Percentiles rank a stretch among this genome's conserved stretches.
Conservation (phyloP, 2,329 filamentous ascomycete species). For the Penicillium sp. region DNA sequence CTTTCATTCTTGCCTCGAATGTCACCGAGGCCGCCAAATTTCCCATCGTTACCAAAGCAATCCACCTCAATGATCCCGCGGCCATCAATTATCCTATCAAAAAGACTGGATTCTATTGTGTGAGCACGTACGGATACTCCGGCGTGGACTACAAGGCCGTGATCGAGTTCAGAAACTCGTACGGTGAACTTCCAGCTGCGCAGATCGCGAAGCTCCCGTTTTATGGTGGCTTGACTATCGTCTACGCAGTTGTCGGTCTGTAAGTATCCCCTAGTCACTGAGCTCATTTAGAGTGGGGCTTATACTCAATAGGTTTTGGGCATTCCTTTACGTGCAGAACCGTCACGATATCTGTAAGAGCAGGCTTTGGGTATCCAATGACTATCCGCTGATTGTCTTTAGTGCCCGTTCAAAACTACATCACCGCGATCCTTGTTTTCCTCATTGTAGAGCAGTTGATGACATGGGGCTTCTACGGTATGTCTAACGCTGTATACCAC, state of each 20-base stretch:
- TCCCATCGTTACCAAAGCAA: constrained; percentile 66
- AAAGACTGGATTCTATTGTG: constrained; percentile 93
- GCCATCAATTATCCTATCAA: constrained; percentile 72
- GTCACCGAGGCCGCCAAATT: constrained; percentile 62
- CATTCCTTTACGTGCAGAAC: constrained; percentile 89
- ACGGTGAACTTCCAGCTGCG: constrained; percentile 86
- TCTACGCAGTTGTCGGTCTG: constrained; percentile 76
- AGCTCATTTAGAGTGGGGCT: too few relatives aligned
- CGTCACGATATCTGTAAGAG: constrained; percentile 77
- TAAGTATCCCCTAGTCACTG: constrained; percentile 36
- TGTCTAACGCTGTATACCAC: too few relatives aligned
- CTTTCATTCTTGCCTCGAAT: constrained; percentile 73
- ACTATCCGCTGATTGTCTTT: constrained; percentile 26
- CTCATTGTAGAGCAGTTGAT: constrained; percentile 92
- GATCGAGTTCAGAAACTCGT: constrained; percentile 89
- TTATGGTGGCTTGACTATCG: constrained; percentile 85
- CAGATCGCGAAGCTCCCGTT: constrained; percentile 97
- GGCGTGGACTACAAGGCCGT: constrained; percentile 64
- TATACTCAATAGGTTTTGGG: constrained; percentile 52
- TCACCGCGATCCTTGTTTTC: constrained; percentile 91
- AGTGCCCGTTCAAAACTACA: constrained; percentile 97
- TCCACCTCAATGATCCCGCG: constrained; percentile 66
- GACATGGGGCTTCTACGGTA: constrained; percentile 96
- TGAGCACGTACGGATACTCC: constrained; percentile 65
- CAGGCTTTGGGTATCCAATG: background rate